phyloP scores from a whole-genome alignment of 331 rosid species.

The Phaseolus coccineus region DNA sequence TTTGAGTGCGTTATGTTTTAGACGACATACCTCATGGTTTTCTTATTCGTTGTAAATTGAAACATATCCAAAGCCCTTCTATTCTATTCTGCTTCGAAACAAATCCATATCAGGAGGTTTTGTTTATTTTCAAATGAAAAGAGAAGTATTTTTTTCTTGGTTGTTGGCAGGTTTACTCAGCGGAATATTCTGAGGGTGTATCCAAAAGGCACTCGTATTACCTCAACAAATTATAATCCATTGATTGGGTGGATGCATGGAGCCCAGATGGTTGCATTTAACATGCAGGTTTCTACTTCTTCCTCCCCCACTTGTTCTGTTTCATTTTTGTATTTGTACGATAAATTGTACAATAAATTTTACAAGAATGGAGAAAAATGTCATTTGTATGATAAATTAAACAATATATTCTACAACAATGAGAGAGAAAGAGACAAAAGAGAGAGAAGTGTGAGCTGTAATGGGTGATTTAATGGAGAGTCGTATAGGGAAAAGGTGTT shows the following conservation, averaged over 20 bases:
- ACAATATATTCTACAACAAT: no score
- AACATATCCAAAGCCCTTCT: not conserved
- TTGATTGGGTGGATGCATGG: constrained; percentile 96
- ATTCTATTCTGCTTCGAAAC: not conserved
- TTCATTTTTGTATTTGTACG: constrained; percentile 9
- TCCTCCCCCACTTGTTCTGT: not conserved
- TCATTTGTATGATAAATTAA: no score
- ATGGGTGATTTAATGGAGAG: no score
- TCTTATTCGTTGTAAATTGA: not conserved
- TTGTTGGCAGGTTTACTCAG: constrained; percentile 83
- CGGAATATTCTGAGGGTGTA: constrained; percentile 87
- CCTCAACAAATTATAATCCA: constrained; percentile 94
- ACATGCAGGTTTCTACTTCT: constrained; percentile 85
- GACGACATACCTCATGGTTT: constrained; percentile 16
- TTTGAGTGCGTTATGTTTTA: constrained; percentile 17
- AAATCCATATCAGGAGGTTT: constrained; percentile 19
- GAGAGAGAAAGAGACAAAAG: no score
- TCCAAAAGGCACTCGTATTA: constrained; percentile 91
- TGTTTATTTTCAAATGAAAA: constrained; percentile 29
- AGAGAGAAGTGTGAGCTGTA: no score
- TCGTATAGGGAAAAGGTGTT: no score
- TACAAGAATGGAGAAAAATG: not conserved
- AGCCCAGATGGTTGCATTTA: constrained; percentile 99
- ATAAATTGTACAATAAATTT: no score
- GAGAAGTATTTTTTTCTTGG: constrained; percentile 40